phyloP scores from a whole-genome alignment of 1,284 basidiomycete genomes.

The Sphagnurus paluster region DNA sequence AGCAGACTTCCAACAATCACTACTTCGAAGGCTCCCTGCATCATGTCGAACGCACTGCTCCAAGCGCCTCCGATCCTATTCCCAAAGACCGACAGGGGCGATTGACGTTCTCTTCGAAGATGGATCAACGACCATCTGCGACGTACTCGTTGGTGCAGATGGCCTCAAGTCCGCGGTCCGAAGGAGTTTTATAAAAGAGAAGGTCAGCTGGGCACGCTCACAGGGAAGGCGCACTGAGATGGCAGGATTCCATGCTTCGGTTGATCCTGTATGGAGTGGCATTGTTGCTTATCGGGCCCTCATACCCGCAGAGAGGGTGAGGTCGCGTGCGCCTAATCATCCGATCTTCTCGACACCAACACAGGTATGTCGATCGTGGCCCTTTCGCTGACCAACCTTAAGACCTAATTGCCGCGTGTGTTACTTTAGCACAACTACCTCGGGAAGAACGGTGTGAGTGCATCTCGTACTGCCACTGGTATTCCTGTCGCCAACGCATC shows the following conservation, averaged over 20 bases:
- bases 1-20: constrained; percentile 49
- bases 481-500: constrained; percentile 3
- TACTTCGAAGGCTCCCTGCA: constrained; percentile 42
- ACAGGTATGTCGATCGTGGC: constrained; percentile 30
- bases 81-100: constrained; percentile 35
- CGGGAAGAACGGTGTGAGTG: constrained; percentile 41
- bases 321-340: constrained; percentile 32
- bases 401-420: constrained; percentile 4
- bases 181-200: constrained; percentile 23
- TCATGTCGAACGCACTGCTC: constrained; percentile 41
- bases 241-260: constrained; percentile 17
- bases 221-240: constrained; percentile 18
- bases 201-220: constrained; percentile 14
- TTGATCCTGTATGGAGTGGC: constrained; percentile 38
- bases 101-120: constrained; percentile 49
- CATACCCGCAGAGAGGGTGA: constrained; percentile 31
- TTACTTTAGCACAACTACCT: constrained; percentile 33
- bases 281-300: constrained; percentile 35
- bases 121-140: constrained; percentile 44
- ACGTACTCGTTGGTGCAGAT: constrained; percentile 52
- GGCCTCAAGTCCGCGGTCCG: constrained; percentile 46
- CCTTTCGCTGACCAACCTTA: neutral
- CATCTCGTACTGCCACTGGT: constrained; percentile 3
- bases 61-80: constrained; percentile 50
- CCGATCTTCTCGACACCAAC: constrained; percentile 34